A percentile compares a stretch with the other conserved stretches of the same genome.
phyloP scores from a whole-genome alignment of 768 basidiomycete genomes.

The Boletus eberwhitei region DNA sequence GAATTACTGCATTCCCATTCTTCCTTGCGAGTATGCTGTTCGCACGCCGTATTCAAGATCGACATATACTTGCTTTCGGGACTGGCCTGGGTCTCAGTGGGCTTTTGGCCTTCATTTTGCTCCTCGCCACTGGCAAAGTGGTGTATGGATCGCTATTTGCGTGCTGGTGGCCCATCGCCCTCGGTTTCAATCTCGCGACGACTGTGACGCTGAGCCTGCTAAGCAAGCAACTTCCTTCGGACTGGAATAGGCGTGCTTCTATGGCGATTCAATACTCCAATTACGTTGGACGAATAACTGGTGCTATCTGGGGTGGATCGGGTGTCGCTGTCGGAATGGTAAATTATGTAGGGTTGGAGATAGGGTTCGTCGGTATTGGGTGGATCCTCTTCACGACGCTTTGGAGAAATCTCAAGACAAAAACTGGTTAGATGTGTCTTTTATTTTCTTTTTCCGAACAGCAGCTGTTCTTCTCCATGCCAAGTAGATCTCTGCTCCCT shows the following conservation, averaged over 20 bases:
- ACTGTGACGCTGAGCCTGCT: conserved; percentile 65
- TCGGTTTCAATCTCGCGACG: conserved; percentile 72
- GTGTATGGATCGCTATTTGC: conserved; percentile 46
- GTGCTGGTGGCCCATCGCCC: conserved; percentile 49
- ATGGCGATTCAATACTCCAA: conserved; percentile 68
- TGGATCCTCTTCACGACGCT: conserved; percentile 49
- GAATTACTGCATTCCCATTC: conserved; percentile 60
- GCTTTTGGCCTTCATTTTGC: conserved; percentile 46
- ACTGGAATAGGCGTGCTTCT: conserved; percentile 54
- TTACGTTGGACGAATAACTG: conserved; percentile 58
- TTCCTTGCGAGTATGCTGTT: conserved; percentile 58
- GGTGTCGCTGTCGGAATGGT: conserved; percentile 54
- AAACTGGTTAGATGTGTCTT: not conserved
- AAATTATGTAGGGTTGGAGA: conserved; percentile 56
- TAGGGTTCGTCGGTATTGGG: conserved; percentile 58
- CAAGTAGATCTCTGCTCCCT: not conserved
- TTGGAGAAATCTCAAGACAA: conserved; percentile 39
- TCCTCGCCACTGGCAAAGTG: conserved; percentile 41
- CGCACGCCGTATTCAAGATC: conserved; percentile 59
- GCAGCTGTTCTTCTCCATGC: not conserved
- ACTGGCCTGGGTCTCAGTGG: conserved; percentile 48
- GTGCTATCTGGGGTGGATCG: conserved; percentile 68
- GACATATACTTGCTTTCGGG: conserved; percentile 53
- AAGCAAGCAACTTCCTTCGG: conserved; percentile 62
- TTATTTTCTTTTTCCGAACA: not conserved